Evolutionary conservation across 78 protist genomes (phyloP).

Genomic region (Dictyostelium capitatum): DNA sequence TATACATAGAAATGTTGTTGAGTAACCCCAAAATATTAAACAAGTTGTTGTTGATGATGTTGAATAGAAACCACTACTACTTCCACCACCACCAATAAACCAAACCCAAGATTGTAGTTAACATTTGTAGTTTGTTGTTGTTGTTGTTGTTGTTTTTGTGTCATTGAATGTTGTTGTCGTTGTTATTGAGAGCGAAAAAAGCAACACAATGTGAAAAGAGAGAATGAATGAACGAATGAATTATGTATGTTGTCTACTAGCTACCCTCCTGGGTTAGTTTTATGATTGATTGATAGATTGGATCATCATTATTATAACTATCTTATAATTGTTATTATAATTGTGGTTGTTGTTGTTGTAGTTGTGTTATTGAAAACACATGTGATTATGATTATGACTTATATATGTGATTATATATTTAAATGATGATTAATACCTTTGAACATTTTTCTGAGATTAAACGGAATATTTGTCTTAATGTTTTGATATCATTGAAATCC

Average conservation of each 20-base stretch:
- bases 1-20: too few relatives aligned
- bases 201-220: neutral
- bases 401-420: neutral
- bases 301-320: neutral
- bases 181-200: neutral
- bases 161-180: too few relatives aligned
- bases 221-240: neutral
- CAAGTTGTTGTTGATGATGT: too few relatives aligned
- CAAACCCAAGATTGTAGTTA: conserved; percentile 17
- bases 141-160: too few relatives aligned
- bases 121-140: neutral
- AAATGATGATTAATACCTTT: conserved; percentile 52
- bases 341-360: neutral
- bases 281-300: neutral
- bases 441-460: conserved; percentile 35
- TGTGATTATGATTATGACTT: neutral
- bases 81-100: neutral
- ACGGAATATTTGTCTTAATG: conserved; percentile 36
- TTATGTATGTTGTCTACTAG: neutral
- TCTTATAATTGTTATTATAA: neutral
- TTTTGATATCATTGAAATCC: conserved; percentile 13
- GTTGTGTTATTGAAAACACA: neutral
- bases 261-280: neutral
- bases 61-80: too few relatives aligned
- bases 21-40: too few relatives aligned